Conservation (phyloP, 768 basidiomycete species). For the Amanita subjunquillea region DNA sequence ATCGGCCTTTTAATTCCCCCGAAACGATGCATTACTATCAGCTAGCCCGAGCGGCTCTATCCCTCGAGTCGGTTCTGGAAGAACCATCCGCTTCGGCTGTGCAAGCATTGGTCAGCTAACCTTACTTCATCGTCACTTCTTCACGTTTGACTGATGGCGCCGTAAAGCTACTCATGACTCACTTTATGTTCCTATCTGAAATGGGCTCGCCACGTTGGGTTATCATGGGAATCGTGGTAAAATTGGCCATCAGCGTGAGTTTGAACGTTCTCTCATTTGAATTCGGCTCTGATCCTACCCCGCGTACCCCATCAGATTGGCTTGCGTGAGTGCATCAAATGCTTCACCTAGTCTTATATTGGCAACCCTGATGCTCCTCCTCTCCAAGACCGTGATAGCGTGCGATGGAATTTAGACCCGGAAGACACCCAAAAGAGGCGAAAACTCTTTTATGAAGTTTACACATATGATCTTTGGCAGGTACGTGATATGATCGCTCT, state of each 20-base stretch:
- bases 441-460: slow-evolving; percentile 53
- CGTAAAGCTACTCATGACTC: slow-evolving; percentile 44
- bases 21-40: slow-evolving; percentile 55
- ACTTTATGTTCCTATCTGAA: slow-evolving; percentile 41
- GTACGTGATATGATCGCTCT: slow-evolving; percentile 30
- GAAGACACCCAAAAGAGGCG: slow-evolving; percentile 51
- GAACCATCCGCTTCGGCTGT: slow-evolving; percentile 41
- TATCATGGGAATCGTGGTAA: slow-evolving; percentile 60
- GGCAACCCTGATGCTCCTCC: slow-evolving; percentile 2
- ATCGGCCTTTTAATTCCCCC: slow-evolving; percentile 37
- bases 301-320: slow-evolving; percentile 35
- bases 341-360: not conserved
- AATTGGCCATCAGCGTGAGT: slow-evolving; percentile 59
- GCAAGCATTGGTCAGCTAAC: slow-evolving; percentile 45
- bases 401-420: slow-evolving; percentile 47
- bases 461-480: slow-evolving; percentile 66
- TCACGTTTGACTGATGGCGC: slow-evolving; percentile 10
- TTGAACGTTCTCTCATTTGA: not conserved
- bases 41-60: slow-evolving; percentile 45
- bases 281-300: slow-evolving; percentile 7
- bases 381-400: slow-evolving; percentile 52
- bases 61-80: slow-evolving; percentile 55
- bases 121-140: slow-evolving; percentile 6
- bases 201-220: slow-evolving; percentile 57
- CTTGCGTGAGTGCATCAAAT: slow-evolving; percentile 40